Base-by-base conservation (phyloP, 2,329 filamentous ascomycete species). In the Huntiella bhutanensis region DNA sequence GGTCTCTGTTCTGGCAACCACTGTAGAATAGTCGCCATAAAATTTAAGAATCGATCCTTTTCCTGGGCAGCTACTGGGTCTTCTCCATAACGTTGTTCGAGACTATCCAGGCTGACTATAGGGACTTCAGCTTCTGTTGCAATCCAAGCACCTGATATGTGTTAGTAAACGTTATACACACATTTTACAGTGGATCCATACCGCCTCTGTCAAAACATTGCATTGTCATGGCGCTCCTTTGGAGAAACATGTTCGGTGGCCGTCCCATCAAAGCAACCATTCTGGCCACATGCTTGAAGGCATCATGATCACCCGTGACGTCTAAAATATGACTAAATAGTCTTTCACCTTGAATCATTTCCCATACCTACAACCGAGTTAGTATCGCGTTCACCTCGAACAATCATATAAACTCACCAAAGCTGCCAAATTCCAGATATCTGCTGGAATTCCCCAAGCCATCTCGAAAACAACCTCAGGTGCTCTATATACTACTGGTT, bases 181-280 rank as follows among this genome's bases (percentile, higher is more conserved):
- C 4, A 39, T 39, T 13, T 39, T 5, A 8, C 5, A 17, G 10
- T 13, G 15, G 1, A 37, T 16, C 6, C 35, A 37, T 28, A 49
- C 48, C 48, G 19, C 42, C 28, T n/a, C n/a, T 11, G 33, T 49
- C 48, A 41, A 49, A 49, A 38, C 48, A 49, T 32, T 49, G 38
- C 16, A 37, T 36, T 2, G 38, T 45, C 11, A 12, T 22, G 15
- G 28, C 12, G 5, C 43, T 45, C 4, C 48, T 44, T 19, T 43
- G 38, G 12, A 45, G 19, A 38, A 49, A 49, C 38, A 45, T 46
- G 12, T 19, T 35, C 3, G 48, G 48, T 6, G 43, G 38, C 1
- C 36, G 33, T 4, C 48, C 48, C 12, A 49, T 41, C 48, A 49
- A 43, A 33, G 48, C 48, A 16, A 49, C 43, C 48, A 49, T 49